Percentiles rank a stretch among this genome's conserved stretches.
Evolutionary conservation across 75 land plant genomes (phyloP).

Genomic region (Cupressus sempervirens): DNA sequence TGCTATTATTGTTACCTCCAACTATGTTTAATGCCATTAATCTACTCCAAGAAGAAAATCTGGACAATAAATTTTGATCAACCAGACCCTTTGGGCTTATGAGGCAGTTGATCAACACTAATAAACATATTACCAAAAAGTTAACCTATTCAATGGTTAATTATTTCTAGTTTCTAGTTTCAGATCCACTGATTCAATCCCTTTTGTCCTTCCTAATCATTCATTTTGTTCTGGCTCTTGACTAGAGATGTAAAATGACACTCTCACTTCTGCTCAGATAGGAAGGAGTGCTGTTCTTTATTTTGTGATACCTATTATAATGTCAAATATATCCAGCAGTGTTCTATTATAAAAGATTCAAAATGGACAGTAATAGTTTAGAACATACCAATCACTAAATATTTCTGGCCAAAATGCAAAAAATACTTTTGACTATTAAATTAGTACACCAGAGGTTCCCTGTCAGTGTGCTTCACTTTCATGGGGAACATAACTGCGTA

Average conservation of each 20-base stretch:
- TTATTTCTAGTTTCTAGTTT: background rate
- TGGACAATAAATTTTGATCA: background rate
- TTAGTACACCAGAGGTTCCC: no score
- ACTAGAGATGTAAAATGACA: background rate
- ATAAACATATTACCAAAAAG: background rate
- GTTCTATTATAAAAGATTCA: background rate
- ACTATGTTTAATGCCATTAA: background rate
- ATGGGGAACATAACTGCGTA: background rate
- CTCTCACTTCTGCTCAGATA: background rate
- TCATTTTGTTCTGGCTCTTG: background rate
- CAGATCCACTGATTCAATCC: background rate
- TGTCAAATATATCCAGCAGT: background rate
- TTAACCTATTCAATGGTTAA: background rate
- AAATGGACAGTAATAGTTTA: background rate
- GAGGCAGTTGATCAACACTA: background rate
- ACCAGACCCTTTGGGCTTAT: background rate
- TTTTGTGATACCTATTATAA: background rate
- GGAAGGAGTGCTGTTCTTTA: background rate
- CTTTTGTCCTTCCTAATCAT: background rate
- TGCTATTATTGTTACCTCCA: background rate
- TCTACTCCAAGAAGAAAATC: background rate
- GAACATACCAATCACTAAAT: background rate
- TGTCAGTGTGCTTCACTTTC: no score
- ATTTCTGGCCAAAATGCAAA: background rate
- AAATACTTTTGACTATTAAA: no score